A percentile compares a stretch with the other conserved stretches of the same genome.
Conservation (phyloP, 169 alveolate species). For the Cryptosporidium ubiquitum region DNA sequence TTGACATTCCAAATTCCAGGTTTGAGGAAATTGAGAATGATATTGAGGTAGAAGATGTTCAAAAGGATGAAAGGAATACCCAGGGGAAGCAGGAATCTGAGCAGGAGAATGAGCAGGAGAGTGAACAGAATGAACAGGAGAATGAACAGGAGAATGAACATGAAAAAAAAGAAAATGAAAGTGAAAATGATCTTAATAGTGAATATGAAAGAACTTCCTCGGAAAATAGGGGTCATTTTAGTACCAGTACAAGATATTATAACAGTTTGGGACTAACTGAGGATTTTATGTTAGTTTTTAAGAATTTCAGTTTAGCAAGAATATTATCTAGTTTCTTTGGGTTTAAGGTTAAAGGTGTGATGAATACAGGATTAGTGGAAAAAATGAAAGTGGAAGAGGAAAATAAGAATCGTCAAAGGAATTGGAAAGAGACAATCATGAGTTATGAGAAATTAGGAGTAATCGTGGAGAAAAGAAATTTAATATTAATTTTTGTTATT, state of each 20-base stretch:
- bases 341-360: not conserved
- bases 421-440: not conserved
- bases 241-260: not conserved
- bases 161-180: not conserved
- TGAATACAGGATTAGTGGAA: not conserved
- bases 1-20: not conserved
- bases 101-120: not conserved
- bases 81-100: too few relatives aligned
- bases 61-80: not conserved
- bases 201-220: not conserved
- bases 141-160: not conserved
- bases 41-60: not conserved
- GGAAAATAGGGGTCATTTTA: not conserved
- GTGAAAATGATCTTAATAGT: not conserved
- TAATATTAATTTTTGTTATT: not conserved
- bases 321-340: not conserved
- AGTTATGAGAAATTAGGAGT: not conserved
- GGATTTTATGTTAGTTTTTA: not conserved
- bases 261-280: conserved; percentile 9
- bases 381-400: not conserved
- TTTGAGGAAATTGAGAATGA: not conserved
- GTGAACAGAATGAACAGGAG: not conserved
- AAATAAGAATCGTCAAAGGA: not conserved
- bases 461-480: not conserved
- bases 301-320: not conserved